phyloP scores from a whole-genome alignment of 768 basidiomycete genomes.

The Tulasnella sp. region DNA sequence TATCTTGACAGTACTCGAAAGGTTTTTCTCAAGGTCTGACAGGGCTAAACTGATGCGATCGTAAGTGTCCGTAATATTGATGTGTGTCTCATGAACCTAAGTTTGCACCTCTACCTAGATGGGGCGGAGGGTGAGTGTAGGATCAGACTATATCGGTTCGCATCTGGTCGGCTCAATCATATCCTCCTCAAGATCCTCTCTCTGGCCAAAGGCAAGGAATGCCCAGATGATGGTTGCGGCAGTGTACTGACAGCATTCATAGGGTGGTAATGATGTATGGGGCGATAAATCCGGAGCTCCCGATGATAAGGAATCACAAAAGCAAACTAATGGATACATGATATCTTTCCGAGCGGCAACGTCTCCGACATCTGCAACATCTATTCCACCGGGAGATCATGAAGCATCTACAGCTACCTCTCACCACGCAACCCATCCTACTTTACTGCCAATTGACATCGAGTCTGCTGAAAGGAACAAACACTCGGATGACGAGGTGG shows the following conservation, averaged over 20 bases:
- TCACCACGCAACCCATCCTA: not conserved
- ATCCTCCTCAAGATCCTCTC: slow-evolving; percentile 41
- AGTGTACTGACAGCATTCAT: not conserved
- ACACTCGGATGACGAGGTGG: no score
- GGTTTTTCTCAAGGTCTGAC: slow-evolving; percentile 84
- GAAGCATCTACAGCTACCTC: not conserved
- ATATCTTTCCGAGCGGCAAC: slow-evolving; percentile 48
- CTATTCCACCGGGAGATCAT: slow-evolving; percentile 8
- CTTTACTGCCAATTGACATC: not conserved
- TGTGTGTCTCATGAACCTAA: no score
- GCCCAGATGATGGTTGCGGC: not conserved
- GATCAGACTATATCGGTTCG: not conserved
- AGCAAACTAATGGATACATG: slow-evolving; percentile 60
- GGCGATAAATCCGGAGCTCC: slow-evolving; percentile 63
- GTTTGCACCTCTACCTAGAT: no score
- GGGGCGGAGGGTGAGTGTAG: slow-evolving; percentile 54
- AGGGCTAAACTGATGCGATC: slow-evolving; percentile 81
- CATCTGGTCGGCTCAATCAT: not conserved
- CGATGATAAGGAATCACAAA: slow-evolving; percentile 44
- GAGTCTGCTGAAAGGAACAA: not conserved
- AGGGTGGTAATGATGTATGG: slow-evolving; percentile 81
- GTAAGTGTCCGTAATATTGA: no score
- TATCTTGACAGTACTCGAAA: slow-evolving; percentile 46
- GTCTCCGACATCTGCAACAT: slow-evolving; percentile 14
- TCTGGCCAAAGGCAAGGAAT: slow-evolving; percentile 73